phyloP scores from a whole-genome alignment of 805 yeast species.

The Ascoidea tarda region DNA sequence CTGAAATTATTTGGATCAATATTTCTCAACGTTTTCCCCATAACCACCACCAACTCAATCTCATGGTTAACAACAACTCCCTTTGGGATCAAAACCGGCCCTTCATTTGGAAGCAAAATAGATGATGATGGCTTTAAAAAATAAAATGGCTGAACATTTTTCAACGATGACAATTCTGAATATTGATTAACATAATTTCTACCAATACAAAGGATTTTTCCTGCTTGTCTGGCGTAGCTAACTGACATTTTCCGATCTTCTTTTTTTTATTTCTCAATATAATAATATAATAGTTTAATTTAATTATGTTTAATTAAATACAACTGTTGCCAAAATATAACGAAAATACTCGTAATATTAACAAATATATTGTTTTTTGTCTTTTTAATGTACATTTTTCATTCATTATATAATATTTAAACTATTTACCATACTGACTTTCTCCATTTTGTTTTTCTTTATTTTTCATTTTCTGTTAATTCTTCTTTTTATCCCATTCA shows the following conservation, averaged over 20 bases:
- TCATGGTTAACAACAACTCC: constrained; percentile 83
- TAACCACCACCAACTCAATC: constrained; percentile 74
- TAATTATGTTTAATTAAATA: background rate
- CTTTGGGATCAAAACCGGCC: constrained; percentile 73
- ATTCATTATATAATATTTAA: constrained; percentile 26
- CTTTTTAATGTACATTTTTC: constrained; percentile 21
- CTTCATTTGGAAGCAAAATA: constrained; percentile 46
- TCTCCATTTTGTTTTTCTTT: constrained; percentile 12
- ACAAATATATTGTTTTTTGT: background rate
- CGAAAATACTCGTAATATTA: background rate
- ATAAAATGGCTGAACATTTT: constrained; percentile 82
- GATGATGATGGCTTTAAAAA: constrained; percentile 84
- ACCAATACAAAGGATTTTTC: constrained; percentile 88
- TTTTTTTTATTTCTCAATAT: background rate
- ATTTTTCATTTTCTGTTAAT: constrained; percentile 3
- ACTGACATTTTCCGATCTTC: constrained; percentile 25
- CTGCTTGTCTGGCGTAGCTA: constrained; percentile 43
- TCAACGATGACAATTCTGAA: constrained; percentile 69
- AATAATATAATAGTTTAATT: background rate
- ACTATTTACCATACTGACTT: constrained; percentile 15
- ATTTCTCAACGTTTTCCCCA: constrained; percentile 51
- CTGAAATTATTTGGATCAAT: constrained; percentile 36
- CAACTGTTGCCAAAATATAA: background rate
- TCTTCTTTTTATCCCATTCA: constrained; percentile 6
- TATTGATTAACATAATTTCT: constrained; percentile 96